Conservation (phyloP, 2,329 filamentous ascomycete species). For the Aspergillus candidus region DNA sequence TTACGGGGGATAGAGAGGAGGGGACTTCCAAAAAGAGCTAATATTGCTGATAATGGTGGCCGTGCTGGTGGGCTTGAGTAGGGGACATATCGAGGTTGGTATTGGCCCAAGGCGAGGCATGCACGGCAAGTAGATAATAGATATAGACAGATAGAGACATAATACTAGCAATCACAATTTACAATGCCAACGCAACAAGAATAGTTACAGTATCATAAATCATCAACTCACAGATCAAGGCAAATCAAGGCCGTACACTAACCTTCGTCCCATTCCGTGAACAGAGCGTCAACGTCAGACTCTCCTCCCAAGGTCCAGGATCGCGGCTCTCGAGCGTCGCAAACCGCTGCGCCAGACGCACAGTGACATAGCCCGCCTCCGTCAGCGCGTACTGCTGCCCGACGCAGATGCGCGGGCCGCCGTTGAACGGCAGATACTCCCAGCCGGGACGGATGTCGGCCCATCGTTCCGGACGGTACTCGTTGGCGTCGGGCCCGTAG, state of each 20-base stretch:
- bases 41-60: no score
- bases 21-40: no score
- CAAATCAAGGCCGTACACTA: constrained; percentile 5
- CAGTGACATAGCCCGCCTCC: constrained; percentile 31
- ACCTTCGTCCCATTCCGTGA: constrained; percentile 21
- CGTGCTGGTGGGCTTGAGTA: no score
- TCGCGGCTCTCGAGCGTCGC: constrained; percentile 25
- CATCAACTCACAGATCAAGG: no score
- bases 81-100: no score
- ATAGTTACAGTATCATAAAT: background rate
- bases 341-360: constrained; percentile 31
- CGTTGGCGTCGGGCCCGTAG: constrained; percentile 40
- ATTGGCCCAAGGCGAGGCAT: no score
- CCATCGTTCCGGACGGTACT: constrained; percentile 48
- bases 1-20: no score
- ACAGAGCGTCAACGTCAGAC: constrained; percentile 16
- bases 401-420: constrained; percentile 28
- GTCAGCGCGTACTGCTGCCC: constrained; percentile 34
- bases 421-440: constrained; percentile 32
- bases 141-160: no score
- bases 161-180: no score
- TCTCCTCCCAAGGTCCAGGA: constrained; percentile 22
- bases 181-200: background rate
- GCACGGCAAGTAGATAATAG: no score
- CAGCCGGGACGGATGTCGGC: constrained; percentile 24